Evolutionary conservation across 2,329 filamentous ascomycete species (phyloP), one percentile per base, ranked within the genome.

Genomic region (Alternaria atra): DNA sequence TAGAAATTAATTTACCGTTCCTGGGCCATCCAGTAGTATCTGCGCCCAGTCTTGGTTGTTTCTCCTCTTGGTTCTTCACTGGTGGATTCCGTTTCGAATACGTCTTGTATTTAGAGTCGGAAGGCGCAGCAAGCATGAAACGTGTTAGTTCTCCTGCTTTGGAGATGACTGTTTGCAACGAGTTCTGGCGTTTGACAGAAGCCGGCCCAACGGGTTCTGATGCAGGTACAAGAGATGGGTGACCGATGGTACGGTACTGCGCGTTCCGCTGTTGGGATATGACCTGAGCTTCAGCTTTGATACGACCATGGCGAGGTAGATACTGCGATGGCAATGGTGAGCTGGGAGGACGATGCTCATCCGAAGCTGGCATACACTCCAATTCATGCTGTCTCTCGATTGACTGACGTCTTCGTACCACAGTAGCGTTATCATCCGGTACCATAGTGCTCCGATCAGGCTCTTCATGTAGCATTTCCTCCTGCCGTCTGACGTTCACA

Each of bases 111-210:
- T 55, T 56, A 15, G 56, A 44, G 17, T 65, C 54, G 3, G 56
- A 58, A 3, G 68, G 64, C 17, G 59, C 58, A 8, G 63, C 55
- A n/a, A 72, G 60, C 6, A 70, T 29, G 23, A 55, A 60, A 12
- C 69, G 65, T 6, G 60, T 39, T 4, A 66, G 52, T 47, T 54
- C 66, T 42, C 60, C 58, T 3, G 50, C 52, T 9, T 52, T 55
- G 17, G 39, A 58, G 29, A 52, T 20, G 1, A 55, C 50, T 10
- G 48, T 43, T n/a, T 57, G 48, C 4, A 57, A 13, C 1, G 55
- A 43, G 7, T 34, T 39, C 30, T 44, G 35, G n/a, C 17, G 15
- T 39, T 43, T 52, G 47, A 37, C 3, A 20, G 42, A 29, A 27
- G 35, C 8, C 10, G 54, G 15, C 12, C 30, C 15, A 15, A 17